Conservation (phyloP, 208 protist genomes). For the Leishmania tarentolae region DNA sequence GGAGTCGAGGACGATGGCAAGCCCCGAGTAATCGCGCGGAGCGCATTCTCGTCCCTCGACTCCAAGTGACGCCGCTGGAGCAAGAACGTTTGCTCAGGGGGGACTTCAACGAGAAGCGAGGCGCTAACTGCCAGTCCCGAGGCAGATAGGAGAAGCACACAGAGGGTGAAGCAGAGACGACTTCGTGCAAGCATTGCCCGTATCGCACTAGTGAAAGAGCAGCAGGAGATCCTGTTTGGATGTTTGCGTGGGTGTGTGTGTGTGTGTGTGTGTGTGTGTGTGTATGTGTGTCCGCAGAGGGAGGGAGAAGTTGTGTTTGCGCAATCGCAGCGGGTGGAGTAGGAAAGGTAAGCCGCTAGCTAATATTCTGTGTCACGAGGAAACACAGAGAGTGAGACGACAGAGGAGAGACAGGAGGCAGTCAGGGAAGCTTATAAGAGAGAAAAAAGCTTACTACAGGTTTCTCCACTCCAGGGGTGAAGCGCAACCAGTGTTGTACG, state of each 20-base stretch:
- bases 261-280: not conserved
- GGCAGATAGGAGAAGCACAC: not conserved
- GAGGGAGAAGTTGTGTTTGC: no score
- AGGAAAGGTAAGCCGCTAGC: not conserved
- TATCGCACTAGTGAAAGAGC: not conserved
- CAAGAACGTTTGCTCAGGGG: constrained; percentile 50
- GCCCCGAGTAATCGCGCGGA: constrained; percentile 34
- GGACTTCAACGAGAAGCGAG: constrained; percentile 35
- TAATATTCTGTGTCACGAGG: not conserved
- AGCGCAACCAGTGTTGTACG: not conserved
- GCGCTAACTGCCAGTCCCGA: not conserved
- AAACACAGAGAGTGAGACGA: not conserved
- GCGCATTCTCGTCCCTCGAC: constrained; percentile 8
- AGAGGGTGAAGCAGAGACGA: not conserved
- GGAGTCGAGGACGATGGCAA: constrained; percentile 21
- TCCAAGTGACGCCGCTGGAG: constrained; percentile 37
- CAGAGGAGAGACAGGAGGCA: not conserved
- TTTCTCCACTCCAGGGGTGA: not conserved
- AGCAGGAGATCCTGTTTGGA: not conserved
- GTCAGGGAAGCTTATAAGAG: not conserved
- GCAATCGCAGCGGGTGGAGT: not conserved
- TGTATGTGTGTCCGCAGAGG: no score
- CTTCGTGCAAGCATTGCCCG: not conserved
- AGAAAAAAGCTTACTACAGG: not conserved
- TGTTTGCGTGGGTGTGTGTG: not conserved